These are phyloP conservation scores for Aspergillus floridensis DNA, from an alignment of 2,329 filamentous ascomycete genomes.

Conservation along the genomic window DNA sequence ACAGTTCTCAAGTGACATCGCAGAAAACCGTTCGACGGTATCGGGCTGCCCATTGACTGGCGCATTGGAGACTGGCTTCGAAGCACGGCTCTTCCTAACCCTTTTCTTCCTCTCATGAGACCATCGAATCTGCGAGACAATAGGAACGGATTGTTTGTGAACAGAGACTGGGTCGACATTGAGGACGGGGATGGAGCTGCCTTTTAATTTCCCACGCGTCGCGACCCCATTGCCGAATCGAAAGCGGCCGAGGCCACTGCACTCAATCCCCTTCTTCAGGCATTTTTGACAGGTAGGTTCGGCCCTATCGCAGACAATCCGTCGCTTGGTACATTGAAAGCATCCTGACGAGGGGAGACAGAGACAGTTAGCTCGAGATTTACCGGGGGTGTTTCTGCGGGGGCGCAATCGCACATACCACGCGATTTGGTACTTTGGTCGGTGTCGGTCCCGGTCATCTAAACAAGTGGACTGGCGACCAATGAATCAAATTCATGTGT, in stretches of 20 bases:
- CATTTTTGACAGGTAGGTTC: slow-evolving; percentile 36
- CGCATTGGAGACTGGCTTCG: background rate
- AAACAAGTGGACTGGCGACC: background rate
- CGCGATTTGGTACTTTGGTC: slow-evolving; percentile 1
- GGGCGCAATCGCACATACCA: background rate
- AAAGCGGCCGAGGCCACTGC: slow-evolving; percentile 30
- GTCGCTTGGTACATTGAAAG: slow-evolving; percentile 37
- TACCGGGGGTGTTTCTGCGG: background rate
- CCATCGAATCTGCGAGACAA: background rate
- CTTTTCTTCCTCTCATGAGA: background rate
- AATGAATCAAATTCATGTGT: background rate
- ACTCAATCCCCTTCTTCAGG: slow-evolving; percentile 28
- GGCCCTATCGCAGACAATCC: slow-evolving; percentile 36
- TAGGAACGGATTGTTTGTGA: background rate
- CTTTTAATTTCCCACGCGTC: slow-evolving; percentile 18
- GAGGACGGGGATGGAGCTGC: slow-evolving; percentile 13
- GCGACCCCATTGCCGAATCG: slow-evolving; percentile 27
- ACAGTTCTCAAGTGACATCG: background rate
- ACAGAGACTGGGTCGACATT: background rate
- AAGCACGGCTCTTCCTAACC: background rate
- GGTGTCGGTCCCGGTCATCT: slow-evolving; percentile 1
- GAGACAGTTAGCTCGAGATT: background rate
- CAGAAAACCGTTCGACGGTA: background rate
- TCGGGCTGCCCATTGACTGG: background rate
- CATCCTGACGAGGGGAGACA: slow-evolving; percentile 24